Conservation (phyloP, 306 rosid genomes). For the Mucuna pruriens region DNA sequence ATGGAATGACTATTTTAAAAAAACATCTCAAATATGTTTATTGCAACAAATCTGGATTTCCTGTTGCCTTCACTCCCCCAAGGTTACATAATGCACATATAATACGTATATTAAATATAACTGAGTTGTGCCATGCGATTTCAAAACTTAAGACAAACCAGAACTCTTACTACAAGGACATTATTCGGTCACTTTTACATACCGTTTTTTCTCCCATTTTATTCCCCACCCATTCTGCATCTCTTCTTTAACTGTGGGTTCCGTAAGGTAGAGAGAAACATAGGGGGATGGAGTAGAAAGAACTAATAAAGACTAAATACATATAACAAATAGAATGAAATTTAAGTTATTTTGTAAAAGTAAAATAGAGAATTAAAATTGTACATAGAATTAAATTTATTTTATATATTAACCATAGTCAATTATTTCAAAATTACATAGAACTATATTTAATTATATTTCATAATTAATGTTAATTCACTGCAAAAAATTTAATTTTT, state of each 20-base stretch:
- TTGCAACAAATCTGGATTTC: slow-evolving; percentile 42
- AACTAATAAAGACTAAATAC: no score
- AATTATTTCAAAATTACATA: no score
- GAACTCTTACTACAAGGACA: slow-evolving; percentile 38
- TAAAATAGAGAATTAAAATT: no score
- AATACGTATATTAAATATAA: neutral
- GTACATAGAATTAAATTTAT: no score
- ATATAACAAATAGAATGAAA: no score
- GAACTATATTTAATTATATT: no score
- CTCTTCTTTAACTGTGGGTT: slow-evolving; percentile 29
- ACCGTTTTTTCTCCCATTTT: slow-evolving; percentile 3
- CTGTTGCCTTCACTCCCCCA: slow-evolving; percentile 44
- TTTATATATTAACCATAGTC: no score
- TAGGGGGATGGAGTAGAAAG: no score
- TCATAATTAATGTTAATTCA: no score
- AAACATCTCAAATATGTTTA: slow-evolving; percentile 39
- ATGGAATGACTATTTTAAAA: slow-evolving; percentile 50
- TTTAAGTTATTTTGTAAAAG: no score
- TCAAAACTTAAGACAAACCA: slow-evolving; percentile 53
- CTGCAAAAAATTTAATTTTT: no score
- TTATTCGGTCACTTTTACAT: slow-evolving; percentile 41
- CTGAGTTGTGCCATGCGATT: slow-evolving; percentile 19
- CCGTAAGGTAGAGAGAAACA: no score
- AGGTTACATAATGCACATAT: slow-evolving; percentile 41
- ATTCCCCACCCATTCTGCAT: neutral